A percentile compares a stretch with the other conserved stretches of the same genome.
Evolutionary conservation across 1,139 yeast genomes (phyloP).

Genomic region (Meyerozyma carpophila): DNA sequence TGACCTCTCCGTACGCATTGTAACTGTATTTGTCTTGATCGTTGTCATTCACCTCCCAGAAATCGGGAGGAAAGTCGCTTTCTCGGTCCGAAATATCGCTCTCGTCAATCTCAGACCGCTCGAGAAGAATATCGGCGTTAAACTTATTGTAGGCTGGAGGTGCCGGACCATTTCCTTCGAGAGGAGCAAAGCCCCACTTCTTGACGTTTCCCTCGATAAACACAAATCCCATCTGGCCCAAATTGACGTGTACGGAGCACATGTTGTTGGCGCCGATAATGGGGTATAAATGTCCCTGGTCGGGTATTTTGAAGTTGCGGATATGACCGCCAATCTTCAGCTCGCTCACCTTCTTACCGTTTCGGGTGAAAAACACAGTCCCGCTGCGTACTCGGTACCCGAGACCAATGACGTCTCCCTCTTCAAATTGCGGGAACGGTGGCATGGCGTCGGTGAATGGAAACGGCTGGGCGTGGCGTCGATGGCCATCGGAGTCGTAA

Average conservation of each 20-base stretch:
- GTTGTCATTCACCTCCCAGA: slow-evolving; percentile 34
- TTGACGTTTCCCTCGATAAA: slow-evolving; percentile 57
- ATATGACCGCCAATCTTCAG: slow-evolving; percentile 67
- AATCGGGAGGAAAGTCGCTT: slow-evolving; percentile 53
- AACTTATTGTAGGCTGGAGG: slow-evolving; percentile 57
- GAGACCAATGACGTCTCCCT: slow-evolving; percentile 65
- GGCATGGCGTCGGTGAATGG: slow-evolving; percentile 24
- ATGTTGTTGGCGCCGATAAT: slow-evolving; percentile 48
- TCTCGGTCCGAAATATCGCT: slow-evolving; percentile 41
- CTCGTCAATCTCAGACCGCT: slow-evolving; percentile 46
- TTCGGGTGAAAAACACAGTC: slow-evolving; percentile 61
- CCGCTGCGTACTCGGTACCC: slow-evolving; percentile 61
- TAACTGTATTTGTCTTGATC: slow-evolving; percentile 33
- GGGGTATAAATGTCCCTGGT: slow-evolving; percentile 43
- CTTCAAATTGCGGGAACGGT: slow-evolving; percentile 41
- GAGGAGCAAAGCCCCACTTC: slow-evolving; percentile 62
- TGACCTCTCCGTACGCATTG: slow-evolving; percentile 34
- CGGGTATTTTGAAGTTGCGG: slow-evolving; percentile 27
- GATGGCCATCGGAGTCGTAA: slow-evolving; percentile 49
- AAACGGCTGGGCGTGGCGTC: slow-evolving; percentile 50
- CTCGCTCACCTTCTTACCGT: slow-evolving; percentile 65
- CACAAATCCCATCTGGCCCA: slow-evolving; percentile 56
- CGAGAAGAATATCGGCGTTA: slow-evolving; percentile 49
- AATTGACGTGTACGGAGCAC: slow-evolving; percentile 50
- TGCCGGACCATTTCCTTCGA: slow-evolving; percentile 58